Conservation (phyloP, 768 basidiomycete genomes). For the Trametes cinnabarina region DNA sequence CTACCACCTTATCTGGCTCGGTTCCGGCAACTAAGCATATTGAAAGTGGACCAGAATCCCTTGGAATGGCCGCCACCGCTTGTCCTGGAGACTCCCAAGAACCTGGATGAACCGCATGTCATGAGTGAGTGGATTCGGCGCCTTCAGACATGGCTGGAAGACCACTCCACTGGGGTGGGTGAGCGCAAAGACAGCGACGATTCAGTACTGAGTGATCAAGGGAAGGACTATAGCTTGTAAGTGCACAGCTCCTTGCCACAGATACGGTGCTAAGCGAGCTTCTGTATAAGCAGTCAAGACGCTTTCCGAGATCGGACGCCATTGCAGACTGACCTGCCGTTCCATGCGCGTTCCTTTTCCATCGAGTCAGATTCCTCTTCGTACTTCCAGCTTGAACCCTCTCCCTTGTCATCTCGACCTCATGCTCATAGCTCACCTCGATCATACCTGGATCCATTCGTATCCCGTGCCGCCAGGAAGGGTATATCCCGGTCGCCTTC, state of each 20-base stretch:
- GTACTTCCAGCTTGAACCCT: slow-evolving; percentile 39
- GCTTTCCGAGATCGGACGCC: slow-evolving; percentile 6
- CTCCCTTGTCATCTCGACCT: slow-evolving; percentile 31
- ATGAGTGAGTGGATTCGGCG: slow-evolving; percentile 71
- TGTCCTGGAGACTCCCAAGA: slow-evolving; percentile 46
- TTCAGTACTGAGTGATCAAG: slow-evolving; percentile 44
- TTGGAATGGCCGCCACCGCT: slow-evolving; percentile 85
- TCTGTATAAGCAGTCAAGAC: neutral
- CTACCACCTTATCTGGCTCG: slow-evolving; percentile 77
- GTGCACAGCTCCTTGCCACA: slow-evolving; percentile 16
- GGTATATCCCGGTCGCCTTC: slow-evolving; percentile 39
- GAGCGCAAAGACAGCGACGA: slow-evolving; percentile 44
- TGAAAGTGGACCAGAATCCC: slow-evolving; percentile 90
- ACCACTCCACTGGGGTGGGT: slow-evolving; percentile 38
- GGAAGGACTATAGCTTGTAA: slow-evolving; percentile 41
- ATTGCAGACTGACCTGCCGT: slow-evolving; percentile 2
- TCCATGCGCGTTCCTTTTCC: slow-evolving; percentile 50
- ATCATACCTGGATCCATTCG: slow-evolving; percentile 46
- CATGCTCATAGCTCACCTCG: slow-evolving; percentile 44
- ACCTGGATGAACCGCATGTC: slow-evolving; percentile 44
- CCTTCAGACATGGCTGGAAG: slow-evolving; percentile 76
- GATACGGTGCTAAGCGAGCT: neutral
- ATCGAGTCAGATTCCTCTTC: slow-evolving; percentile 55
- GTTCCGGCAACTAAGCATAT: slow-evolving; percentile 69
- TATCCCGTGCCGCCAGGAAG: slow-evolving; percentile 34